phyloP scores from a whole-genome alignment of 345 rosid species.

The Clausena lansium region DNA sequence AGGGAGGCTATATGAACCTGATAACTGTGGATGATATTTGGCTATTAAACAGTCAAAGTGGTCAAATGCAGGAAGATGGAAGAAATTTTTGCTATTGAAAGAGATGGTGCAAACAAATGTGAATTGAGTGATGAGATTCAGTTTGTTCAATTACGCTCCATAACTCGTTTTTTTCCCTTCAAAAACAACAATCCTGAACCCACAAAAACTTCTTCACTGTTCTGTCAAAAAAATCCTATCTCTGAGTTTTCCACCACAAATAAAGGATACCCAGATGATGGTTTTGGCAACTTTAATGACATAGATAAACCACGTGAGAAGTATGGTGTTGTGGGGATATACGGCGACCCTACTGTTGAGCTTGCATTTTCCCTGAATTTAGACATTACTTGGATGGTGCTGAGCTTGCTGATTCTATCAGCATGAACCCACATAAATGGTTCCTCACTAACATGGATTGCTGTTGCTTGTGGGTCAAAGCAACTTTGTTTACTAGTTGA shows the following conservation, averaged over 20 bases:
- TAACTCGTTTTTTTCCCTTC: constrained; percentile 15
- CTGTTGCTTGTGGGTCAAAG: constrained; percentile 23
- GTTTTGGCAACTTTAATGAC: constrained; percentile 11
- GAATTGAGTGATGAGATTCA: no score
- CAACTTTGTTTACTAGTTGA: not conserved
- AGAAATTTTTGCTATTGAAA: no score
- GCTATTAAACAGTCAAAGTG: no score
- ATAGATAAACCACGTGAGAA: constrained; percentile 89
- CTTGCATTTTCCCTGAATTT: constrained; percentile 33
- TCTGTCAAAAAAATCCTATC: constrained; percentile 40
- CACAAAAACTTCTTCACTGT: constrained; percentile 17
- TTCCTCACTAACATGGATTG: constrained; percentile 27
- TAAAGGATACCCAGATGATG: constrained; percentile 19
- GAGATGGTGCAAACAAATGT: no score
- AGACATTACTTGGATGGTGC: constrained; percentile 23
- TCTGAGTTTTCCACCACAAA: constrained; percentile 21
- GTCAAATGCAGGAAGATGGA: no score
- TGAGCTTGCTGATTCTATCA: constrained; percentile 21
- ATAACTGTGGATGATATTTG: no score
- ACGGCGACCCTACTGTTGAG: constrained; percentile 45
- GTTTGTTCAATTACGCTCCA: no score
- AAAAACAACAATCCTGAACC: constrained; percentile 1
- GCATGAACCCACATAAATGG: constrained; percentile 29
- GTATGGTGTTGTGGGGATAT: constrained; percentile 96
- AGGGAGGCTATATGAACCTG: no score